These are phyloP conservation scores for Camptophora hylomeconis DNA, from an alignment of 2,329 filamentous ascomycete species.

Conservation along the genomic window DNA sequence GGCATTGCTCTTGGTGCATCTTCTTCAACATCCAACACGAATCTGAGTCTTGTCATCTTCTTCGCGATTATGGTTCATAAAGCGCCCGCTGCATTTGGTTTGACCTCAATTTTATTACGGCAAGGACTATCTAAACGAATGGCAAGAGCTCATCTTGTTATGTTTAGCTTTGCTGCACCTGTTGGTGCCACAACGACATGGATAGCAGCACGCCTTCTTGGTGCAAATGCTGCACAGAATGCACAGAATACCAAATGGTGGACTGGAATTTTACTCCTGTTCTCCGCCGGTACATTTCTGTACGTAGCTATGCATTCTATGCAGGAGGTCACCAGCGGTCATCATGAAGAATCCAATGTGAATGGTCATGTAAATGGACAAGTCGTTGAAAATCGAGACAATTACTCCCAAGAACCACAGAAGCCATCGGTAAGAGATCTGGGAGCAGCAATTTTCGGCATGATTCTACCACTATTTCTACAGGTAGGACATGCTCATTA, in stretches of 20 bases:
- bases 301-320: slow-evolving; percentile 99
- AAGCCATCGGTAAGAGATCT: slow-evolving; percentile 33
- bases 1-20: slow-evolving; percentile 93
- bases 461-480: slow-evolving; percentile 33
- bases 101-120: slow-evolving; percentile 80
- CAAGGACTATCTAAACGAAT: slow-evolving; percentile 81
- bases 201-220: slow-evolving; percentile 60
- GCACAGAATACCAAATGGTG: slow-evolving; percentile 64
- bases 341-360: slow-evolving; percentile 24
- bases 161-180: slow-evolving; percentile 87
- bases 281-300: slow-evolving; percentile 91
- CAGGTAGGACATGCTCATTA: slow-evolving; percentile 35
- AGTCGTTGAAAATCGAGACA: slow-evolving; percentile 24
- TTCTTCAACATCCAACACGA: slow-evolving; percentile 57
- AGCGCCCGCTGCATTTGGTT: slow-evolving; percentile 84
- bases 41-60: slow-evolving; percentile 83
- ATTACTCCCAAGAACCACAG: slow-evolving; percentile 17
- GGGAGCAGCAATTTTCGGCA: slow-evolving; percentile 33
- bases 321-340: slow-evolving; percentile 49
- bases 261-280: slow-evolving; percentile 86
- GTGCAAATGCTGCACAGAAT: slow-evolving; percentile 34
- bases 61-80: slow-evolving; percentile 96
- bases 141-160: slow-evolving; percentile 68
- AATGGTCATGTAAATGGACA: slow-evolving; percentile 32
- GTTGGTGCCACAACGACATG: slow-evolving; percentile 75